A percentile compares a stretch with the other conserved stretches of the same genome.
Evolutionary conservation across 306 rosid species (phyloP).

Genomic region (Trifolium subterraneum): DNA sequence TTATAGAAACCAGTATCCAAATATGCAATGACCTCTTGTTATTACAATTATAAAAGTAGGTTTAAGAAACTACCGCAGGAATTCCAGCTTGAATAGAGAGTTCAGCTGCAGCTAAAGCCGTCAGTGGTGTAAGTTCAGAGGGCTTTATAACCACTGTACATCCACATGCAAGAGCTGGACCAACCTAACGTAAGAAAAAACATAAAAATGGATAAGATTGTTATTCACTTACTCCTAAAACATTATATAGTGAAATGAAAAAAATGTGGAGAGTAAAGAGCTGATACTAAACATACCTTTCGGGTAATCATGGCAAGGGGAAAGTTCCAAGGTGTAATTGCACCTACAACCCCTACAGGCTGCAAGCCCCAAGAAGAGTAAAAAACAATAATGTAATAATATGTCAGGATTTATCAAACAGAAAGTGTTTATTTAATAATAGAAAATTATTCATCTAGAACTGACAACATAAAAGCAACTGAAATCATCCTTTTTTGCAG

Average conservation of each 20-base stretch:
- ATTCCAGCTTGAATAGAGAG: constrained; percentile 97
- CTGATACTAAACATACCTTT: constrained; percentile 59
- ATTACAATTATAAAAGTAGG: neutral
- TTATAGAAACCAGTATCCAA: neutral
- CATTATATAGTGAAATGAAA: constrained; percentile 29
- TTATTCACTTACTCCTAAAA: constrained; percentile 16
- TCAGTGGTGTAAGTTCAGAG: constrained; percentile 95
- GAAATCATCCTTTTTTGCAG: constrained; percentile 3
- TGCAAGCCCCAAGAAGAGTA: constrained; percentile 48
- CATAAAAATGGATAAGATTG: constrained; percentile 20
- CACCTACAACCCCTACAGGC: constrained; percentile 99
- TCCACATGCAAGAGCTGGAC: constrained; percentile 99
- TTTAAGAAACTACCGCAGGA: constrained; percentile 69
- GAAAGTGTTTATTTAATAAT: constrained; percentile 10
- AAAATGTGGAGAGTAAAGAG: constrained; percentile 34
- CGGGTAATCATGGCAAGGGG: constrained; percentile 98
- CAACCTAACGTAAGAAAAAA: constrained; percentile 70
- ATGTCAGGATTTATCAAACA: constrained; percentile 24
- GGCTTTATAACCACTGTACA: constrained; percentile 96
- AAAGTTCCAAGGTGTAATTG: constrained; percentile 95
- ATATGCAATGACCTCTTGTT: constrained; percentile 12
- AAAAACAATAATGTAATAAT: neutral
- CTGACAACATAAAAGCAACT: constrained; percentile 22
- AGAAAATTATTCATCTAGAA: constrained; percentile 32
- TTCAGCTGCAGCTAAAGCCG: constrained; percentile 97